These are phyloP conservation scores for Blastobotrys niveus DNA, from an alignment of 1,139 yeast species.

Conservation along the genomic window DNA sequence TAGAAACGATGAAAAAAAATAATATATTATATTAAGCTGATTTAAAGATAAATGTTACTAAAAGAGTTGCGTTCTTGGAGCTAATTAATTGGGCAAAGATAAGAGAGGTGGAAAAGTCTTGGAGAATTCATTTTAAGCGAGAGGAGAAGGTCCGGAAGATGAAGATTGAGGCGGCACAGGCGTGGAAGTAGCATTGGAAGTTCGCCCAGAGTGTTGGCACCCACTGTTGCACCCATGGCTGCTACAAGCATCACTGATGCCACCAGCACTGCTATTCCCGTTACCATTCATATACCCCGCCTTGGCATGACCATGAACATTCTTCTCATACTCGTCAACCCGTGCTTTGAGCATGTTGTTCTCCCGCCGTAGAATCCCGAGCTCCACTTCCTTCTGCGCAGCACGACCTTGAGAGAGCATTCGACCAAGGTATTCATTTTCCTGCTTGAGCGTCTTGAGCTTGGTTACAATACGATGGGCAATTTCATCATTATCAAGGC, in stretches of 20 bases:
- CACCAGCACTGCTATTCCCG: not conserved
- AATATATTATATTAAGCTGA: too few species aligned
- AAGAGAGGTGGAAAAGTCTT: too few species aligned
- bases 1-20: too few species aligned
- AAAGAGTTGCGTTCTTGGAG: too few species aligned
- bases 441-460: conserved; percentile 55
- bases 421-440: conserved; percentile 64
- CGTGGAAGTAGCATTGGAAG: too few species aligned
- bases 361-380: conserved; percentile 53
- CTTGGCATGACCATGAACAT: not conserved
- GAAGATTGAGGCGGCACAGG: too few species aligned
- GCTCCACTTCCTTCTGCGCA: conserved; percentile 63
- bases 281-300: not conserved
- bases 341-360: conserved; percentile 28
- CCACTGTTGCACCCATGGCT: not conserved
- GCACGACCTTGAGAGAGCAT: conserved; percentile 69
- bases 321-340: conserved; percentile 8
- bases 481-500: conserved; percentile 60
- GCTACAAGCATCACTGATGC: not conserved
- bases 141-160: too few species aligned
- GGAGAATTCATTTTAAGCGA: too few species aligned
- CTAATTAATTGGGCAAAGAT: too few species aligned
- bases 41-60: too few species aligned
- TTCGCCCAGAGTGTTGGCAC: too few species aligned
- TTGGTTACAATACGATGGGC: conserved; percentile 70